Base-by-base conservation (phyloP, 441 rosid genomes). In the Syzygium syzygioides region DNA sequence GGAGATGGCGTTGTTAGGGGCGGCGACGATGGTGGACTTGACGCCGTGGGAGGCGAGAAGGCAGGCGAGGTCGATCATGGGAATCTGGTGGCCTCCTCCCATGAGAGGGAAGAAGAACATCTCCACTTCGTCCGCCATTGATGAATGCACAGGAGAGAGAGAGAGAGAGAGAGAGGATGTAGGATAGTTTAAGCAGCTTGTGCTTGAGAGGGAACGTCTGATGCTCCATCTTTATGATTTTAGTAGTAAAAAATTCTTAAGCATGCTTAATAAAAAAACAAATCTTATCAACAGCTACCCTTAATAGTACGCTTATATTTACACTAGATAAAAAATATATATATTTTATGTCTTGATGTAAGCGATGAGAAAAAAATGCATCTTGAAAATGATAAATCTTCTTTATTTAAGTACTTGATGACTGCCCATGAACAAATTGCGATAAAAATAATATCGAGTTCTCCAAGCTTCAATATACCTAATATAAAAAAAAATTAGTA, bases 11-110 rank as follows among this genome's bases (percentile, higher is more conserved):
- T 60, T 30, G 32, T 71, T 59, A 55, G 71, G 89, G 45, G 86
- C 28, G 14, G 89, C 86, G 37, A 26, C 85, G 56, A 93, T 68
- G 86, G 95, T 94, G 57, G 94, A 85, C 79, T 88, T 93, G 15
- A 91, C 92, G 26, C 94, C 95, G n/a, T 41, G 45, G 45, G 45
- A 41, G 45, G 45, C 45, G 45, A 41, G 45, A 41, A 41, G 45
- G 45, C 45, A 92, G 57, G 94, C 94, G 93, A 94, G 93, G 92
- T 94, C 96, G 15, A 93, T 28, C 7, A 76, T 87, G 15, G 96
- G 96, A 32, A 94, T 94, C 91, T 91, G 93, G 90, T 95, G 97
- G 80, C 97, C 95, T 19, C 89, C 93, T 54, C 94, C 95, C 95
- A 93, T 92, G 90, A 89, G 92, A 4, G 95, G 95, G 85, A 93